Evolutionary conservation across 1,284 basidiomycete species (phyloP).

Genomic region (Apiotrichum brassicae): DNA sequence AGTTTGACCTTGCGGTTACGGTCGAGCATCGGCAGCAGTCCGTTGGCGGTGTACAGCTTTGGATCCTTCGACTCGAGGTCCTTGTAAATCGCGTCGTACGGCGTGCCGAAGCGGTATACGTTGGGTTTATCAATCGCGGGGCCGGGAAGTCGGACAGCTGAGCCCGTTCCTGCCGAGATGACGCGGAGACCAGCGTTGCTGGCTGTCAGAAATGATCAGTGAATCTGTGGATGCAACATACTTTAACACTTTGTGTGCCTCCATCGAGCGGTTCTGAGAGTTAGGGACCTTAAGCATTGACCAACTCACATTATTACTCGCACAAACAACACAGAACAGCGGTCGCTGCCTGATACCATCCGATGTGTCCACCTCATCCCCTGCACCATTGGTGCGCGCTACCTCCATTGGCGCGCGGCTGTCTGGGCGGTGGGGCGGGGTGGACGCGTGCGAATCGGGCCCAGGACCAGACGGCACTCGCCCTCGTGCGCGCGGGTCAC

Average conservation of each 20-base stretch:
- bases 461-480: neutral
- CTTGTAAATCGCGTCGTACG: conserved; percentile 92
- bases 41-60: conserved; percentile 89
- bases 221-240: conserved; percentile 52
- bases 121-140: conserved; percentile 96
- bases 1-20: conserved; percentile 86
- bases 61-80: conserved; percentile 84
- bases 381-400: conserved; percentile 4
- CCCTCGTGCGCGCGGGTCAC: conserved; percentile 1
- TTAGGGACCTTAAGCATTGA: conserved; percentile 12
- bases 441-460: neutral
- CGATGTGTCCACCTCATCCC: conserved; percentile 10
- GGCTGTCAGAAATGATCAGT: neutral
- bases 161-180: conserved; percentile 91
- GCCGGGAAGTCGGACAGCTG: conserved; percentile 91
- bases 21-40: conserved; percentile 94
- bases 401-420: neutral
- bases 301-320: conserved; percentile 79
- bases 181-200: conserved; percentile 81
- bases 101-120: conserved; percentile 96
- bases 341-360: conserved; percentile 50
- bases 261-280: conserved; percentile 93
- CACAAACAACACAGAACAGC: conserved; percentile 95
- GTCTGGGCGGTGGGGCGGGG: neutral
- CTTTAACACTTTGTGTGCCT: conserved; percentile 87